These are phyloP conservation scores for Plasmodium fragile DNA, from an alignment of 169 alveolate genomes.

Conservation along the genomic window DNA sequence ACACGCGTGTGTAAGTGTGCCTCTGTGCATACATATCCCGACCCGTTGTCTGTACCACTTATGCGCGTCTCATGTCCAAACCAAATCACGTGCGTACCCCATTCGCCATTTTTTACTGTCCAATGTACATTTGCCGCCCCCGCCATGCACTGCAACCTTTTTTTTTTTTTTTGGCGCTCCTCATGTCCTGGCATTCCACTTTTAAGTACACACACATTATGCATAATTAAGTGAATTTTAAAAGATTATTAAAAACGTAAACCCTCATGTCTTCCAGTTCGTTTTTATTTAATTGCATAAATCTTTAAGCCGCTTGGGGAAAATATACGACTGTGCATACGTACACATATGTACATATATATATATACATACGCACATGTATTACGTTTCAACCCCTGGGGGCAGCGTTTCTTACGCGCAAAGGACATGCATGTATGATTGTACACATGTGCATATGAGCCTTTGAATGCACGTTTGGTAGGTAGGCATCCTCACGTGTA, in stretches of 20 bases:
- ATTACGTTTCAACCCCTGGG: background rate
- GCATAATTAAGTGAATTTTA: constrained; percentile 27
- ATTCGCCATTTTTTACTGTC: background rate
- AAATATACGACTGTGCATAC: background rate
- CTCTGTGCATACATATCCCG: background rate
- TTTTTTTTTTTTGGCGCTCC: background rate
- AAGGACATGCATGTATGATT: background rate
- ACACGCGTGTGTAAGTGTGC: background rate
- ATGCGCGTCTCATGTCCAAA: background rate
- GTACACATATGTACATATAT: background rate
- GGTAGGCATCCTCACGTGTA: constrained; percentile 3
- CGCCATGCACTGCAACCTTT: background rate
- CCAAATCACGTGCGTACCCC: background rate
- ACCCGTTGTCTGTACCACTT: background rate
- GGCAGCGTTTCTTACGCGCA: background rate
- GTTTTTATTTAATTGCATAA: constrained; percentile 26
- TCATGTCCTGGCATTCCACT: constrained; percentile 6
- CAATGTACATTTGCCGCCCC: background rate
- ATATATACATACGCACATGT: constrained; percentile 2
- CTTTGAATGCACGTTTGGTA: background rate
- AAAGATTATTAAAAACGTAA: background rate
- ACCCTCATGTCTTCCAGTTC: background rate
- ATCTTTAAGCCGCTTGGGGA: constrained; percentile 33
- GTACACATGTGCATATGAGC: background rate
- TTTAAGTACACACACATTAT: constrained; percentile 28